A percentile compares a stretch with the other conserved stretches of the same genome.
Conservation (phyloP, 2,329 filamentous ascomycete species). For the Aspergillus costaricaensis region DNA sequence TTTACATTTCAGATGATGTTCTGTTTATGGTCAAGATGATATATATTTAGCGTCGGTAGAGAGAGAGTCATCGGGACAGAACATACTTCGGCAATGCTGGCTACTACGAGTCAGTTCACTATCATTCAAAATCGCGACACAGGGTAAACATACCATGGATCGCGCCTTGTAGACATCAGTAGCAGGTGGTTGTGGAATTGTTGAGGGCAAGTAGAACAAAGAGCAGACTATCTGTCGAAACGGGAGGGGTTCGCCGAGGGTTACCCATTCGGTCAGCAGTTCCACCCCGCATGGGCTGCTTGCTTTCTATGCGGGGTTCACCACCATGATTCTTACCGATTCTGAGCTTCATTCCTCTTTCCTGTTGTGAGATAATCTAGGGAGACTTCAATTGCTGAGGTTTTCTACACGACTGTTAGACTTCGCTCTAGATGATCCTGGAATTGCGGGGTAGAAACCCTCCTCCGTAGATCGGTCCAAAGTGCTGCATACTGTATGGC, state of each 20-base stretch:
- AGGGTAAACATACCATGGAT: neutral
- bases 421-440: no score
- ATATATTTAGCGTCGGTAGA: neutral
- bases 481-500: no score
- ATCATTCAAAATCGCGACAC: rapidly evolving
- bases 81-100: conserved; percentile 22
- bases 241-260: conserved; percentile 1
- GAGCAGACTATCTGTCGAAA: neutral
- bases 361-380: no score
- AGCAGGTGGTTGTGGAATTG: neutral
- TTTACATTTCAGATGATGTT: conserved; percentile 8
- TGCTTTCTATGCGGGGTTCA: no score
- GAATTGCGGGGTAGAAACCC: no score
- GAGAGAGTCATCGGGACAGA: neutral
- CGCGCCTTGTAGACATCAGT: conserved; percentile 8
- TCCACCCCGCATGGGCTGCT: neutral
- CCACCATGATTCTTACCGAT: neutral
- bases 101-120: neutral
- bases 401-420: no score
- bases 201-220: neutral
- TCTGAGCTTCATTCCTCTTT: no score
- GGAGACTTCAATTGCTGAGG: no score
- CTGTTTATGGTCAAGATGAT: neutral
- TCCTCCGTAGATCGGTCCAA: no score
- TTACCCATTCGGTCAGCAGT: conserved; percentile 4